Percentiles rank a stretch among this genome's conserved stretches.
Evolutionary conservation across 331 rosid species (phyloP).

Genomic region (Malus hybrid): DNA sequence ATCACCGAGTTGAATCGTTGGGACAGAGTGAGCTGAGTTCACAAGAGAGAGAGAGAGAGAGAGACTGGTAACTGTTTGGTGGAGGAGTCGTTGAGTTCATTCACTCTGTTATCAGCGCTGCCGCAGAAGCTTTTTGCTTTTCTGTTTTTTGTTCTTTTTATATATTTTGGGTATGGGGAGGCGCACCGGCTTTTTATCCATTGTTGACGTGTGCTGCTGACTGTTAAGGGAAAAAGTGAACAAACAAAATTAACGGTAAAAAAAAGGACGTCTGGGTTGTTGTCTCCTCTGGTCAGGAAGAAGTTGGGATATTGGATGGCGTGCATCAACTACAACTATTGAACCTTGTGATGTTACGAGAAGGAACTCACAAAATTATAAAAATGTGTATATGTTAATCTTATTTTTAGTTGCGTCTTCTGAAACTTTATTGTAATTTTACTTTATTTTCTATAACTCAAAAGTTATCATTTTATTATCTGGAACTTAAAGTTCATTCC

Average conservation of each 20-base stretch:
- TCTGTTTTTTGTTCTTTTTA: background rate
- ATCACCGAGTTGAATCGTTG: slow-evolving; percentile 30
- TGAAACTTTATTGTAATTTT: too few relatives aligned
- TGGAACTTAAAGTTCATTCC: rapidly evolving
- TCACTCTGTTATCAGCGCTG: slow-evolving; percentile 17
- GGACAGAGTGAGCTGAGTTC: background rate
- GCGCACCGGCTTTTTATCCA: slow-evolving; percentile 8
- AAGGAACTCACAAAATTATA: too few relatives aligned
- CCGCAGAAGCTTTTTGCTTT: slow-evolving; percentile 18
- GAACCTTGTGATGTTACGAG: too few relatives aligned
- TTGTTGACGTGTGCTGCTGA: slow-evolving; percentile 11
- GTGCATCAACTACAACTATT: too few relatives aligned
- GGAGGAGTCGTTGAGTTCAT: slow-evolving; percentile 13
- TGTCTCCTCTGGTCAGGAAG: background rate
- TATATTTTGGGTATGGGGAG: slow-evolving; percentile 6
- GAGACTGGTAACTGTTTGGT: slow-evolving; percentile 6
- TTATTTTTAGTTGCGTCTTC: too few relatives aligned
- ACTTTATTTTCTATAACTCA: rapidly evolving
- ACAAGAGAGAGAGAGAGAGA: background rate
- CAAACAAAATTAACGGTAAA: slow-evolving; percentile 34
- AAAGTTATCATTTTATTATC: too few relatives aligned
- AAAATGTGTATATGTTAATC: too few relatives aligned
- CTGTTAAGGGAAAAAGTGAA: slow-evolving; percentile 26
- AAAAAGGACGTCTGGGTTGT: background rate
- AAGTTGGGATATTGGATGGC: background rate